A percentile compares a stretch with the other conserved stretches of the same genome.
Conservation (phyloP, 805 yeast genomes). For the Candida golubevii region DNA sequence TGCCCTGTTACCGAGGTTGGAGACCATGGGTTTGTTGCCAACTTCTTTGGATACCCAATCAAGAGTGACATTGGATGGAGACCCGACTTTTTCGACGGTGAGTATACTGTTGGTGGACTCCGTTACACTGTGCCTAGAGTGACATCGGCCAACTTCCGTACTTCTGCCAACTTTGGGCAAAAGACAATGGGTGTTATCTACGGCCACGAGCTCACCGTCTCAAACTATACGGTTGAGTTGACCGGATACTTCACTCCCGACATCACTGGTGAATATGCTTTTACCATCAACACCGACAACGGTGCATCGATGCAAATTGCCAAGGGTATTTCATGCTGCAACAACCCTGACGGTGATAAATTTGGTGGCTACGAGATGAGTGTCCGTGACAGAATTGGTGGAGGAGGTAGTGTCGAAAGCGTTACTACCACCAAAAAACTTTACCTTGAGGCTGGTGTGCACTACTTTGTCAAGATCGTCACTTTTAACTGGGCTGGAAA, state of each 20-base stretch:
- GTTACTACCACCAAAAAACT: neutral
- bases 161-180: neutral
- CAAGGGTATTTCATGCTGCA: slow-evolving; percentile 9
- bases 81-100: neutral
- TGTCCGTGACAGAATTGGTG: slow-evolving; percentile 6
- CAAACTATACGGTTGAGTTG: slow-evolving; percentile 9
- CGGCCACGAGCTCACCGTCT: slow-evolving; percentile 1
- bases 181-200: slow-evolving; percentile 3
- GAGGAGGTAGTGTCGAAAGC: slow-evolving; percentile 1
- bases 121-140: neutral
- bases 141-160: neutral
- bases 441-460: slow-evolving; percentile 2
- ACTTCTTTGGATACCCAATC: slow-evolving; percentile 1
- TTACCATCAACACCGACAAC: slow-evolving; percentile 10
- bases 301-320: slow-evolving; percentile 12
- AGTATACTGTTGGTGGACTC: neutral
- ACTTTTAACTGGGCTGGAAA: slow-evolving; percentile 12
- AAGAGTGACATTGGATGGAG: neutral
- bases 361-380: slow-evolving; percentile 2
- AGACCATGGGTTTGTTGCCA: slow-evolving; percentile 2
- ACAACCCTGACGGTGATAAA: slow-evolving; percentile 5
- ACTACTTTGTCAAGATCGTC: slow-evolving; percentile 11
- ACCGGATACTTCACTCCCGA: slow-evolving; percentile 9
- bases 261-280: slow-evolving; percentile 6
- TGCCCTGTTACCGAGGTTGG: neutral